Base-by-base conservation (phyloP, 1,284 basidiomycete species). In the Sporisorium iseilematis-ciliati region DNA sequence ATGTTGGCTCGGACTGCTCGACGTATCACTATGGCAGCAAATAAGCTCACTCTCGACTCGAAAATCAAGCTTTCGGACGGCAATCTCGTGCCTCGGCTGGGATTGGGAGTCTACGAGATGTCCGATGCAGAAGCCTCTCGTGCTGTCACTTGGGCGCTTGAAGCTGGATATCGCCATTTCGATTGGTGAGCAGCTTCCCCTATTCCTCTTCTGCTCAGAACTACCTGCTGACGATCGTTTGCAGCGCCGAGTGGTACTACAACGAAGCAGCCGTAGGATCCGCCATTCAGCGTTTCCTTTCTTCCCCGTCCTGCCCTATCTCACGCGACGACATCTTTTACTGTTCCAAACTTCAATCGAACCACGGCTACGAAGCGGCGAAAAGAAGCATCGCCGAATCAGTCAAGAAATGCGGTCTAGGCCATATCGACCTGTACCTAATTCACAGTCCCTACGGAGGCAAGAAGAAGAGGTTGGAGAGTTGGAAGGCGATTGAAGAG, bases 401-500 rank as follows among this genome's bases (percentile, higher is more conserved):
- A n/a, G 46, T 79, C 20, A 46, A 72, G 1, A 59, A 63, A n/a
- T 52, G 59, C 23, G 60, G 58, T 0, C 25, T 78, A 20, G 77
- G 46, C 8, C 83, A 81, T 52, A 74, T 81, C 50, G 82, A 84
- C 50, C 55, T 82, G 40, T 79, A 82, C 57, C 71, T 84, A 8
- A 69, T 84, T 20, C 82, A 84, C 57, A 76, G 77, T 25, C 82
- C 82, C 3, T 71, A 81, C 21, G 77, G 77, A 2, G 82, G 79
- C 12, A 74, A 65, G 45, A 49, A 61, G 18, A 75, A 65, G 38
- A 45, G 82, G 31, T 46, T 82, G 7, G 68, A 74, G 41, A 74
- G 79, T 23, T 84, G 80, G 73, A 76, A 65, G 45, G 72, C 74
- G 2, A 57, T 84, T 20, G 52, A 73, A 31, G 76, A 78, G 18